Percentiles rank a stretch among this genome's conserved stretches.
These are phyloP conservation scores for Adiantum capillusveneris DNA, from an alignment of 75 land plant species.

Conservation along the genomic window DNA sequence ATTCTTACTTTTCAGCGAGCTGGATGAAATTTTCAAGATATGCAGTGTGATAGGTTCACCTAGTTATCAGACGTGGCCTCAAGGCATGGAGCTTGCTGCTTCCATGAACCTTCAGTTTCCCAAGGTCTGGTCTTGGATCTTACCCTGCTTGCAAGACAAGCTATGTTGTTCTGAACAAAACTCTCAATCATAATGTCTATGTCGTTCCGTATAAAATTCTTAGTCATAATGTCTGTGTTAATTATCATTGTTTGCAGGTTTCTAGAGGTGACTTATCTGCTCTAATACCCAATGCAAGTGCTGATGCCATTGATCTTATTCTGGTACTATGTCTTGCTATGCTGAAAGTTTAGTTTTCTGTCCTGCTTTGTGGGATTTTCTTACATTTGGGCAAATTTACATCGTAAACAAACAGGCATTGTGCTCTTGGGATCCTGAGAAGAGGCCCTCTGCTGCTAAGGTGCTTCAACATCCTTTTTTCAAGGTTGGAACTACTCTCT, in stretches of 20 bases:
- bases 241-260: constrained; percentile 26
- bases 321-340: constrained; percentile 21
- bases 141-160: too few relatives aligned
- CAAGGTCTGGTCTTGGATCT: constrained; percentile 25
- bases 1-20: constrained; percentile 44
- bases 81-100: constrained; percentile 55
- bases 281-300: constrained; percentile 72
- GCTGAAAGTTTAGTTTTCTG: constrained; percentile 6
- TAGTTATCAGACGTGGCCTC: constrained; percentile 45
- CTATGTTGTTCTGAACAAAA: too few relatives aligned
- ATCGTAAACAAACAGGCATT: constrained; percentile 32
- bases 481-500: constrained; percentile 1
- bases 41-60: constrained; percentile 76
- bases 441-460: constrained; percentile 79
- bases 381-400: neutral
- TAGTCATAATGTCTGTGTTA: too few relatives aligned
- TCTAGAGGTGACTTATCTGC: constrained; percentile 39
- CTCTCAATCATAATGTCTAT: too few relatives aligned
- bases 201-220: too few relatives aligned
- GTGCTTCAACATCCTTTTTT: constrained; percentile 84
- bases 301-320: constrained; percentile 76
- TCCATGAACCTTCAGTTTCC: constrained; percentile 36
- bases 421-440: constrained; percentile 75
- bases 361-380: constrained; percentile 1
- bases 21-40: constrained; percentile 73